Conservation (phyloP, 305 asterid genomes). For the Ajuga reptans region DNA sequence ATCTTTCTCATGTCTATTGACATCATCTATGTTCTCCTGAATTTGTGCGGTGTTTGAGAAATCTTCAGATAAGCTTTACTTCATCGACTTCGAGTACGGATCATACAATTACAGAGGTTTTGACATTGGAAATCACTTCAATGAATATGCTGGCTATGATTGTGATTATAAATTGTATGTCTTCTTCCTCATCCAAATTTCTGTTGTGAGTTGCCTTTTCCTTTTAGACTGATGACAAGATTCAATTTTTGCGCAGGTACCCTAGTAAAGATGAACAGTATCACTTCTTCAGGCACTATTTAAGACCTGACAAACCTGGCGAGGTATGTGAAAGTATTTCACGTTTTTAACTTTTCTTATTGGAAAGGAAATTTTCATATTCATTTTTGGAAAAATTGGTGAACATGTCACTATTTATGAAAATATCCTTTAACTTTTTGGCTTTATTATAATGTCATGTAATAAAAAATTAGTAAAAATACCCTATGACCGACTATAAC, state of each 20-base stretch:
- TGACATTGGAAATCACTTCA: constrained; percentile 97
- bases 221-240: constrained; percentile 11
- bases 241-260: constrained; percentile 39
- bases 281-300: constrained; percentile 79
- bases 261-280: constrained; percentile 67
- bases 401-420: too few species aligned
- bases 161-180: constrained; percentile 84
- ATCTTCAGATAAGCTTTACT: constrained; percentile 71
- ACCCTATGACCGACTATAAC: too few species aligned
- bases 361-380: background rate
- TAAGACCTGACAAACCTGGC: constrained; percentile 45
- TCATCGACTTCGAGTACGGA: constrained; percentile 96
- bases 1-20: background rate
- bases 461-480: too few species aligned
- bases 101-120: constrained; percentile 92
- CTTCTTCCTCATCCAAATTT: constrained; percentile 15
- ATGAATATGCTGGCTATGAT: constrained; percentile 94
- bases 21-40: constrained; percentile 16
- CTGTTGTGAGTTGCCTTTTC: constrained; percentile 11
- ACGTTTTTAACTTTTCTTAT: background rate
- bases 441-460: too few species aligned
- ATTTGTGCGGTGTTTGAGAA: constrained; percentile 16
- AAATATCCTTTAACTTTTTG: too few species aligned
- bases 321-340: constrained; percentile 48
- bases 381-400: too few species aligned